A percentile compares a stretch with the other conserved stretches of the same genome.
phyloP scores from a whole-genome alignment of 2,329 filamentous ascomycete genomes.

The Pseudogymnoascus sp. region DNA sequence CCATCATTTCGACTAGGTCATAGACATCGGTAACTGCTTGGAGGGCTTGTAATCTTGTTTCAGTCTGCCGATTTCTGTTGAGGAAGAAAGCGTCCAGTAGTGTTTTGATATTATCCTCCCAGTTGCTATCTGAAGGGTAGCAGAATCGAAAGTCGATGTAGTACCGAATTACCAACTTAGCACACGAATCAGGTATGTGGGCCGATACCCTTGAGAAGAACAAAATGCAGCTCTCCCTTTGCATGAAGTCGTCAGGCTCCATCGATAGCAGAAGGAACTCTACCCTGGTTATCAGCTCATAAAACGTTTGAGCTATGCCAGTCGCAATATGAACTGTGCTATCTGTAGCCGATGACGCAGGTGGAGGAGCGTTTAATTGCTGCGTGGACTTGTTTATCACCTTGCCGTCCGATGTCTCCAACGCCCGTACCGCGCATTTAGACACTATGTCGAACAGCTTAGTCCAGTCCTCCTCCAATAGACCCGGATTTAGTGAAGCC shows the following conservation, averaged over 20 bases:
- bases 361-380: conserved; percentile 8
- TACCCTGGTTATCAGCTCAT: conserved; percentile 25
- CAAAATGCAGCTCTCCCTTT: conserved; percentile 56
- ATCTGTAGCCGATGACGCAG: conserved; percentile 16
- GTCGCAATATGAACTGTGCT: conserved; percentile 17
- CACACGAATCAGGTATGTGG: conserved; percentile 56
- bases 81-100: conserved; percentile 57
- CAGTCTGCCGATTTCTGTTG: conserved; percentile 50
- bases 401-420: conserved; percentile 25
- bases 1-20: conserved; percentile 39
- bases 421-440: conserved; percentile 37
- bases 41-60: conserved; percentile 55
- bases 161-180: conserved; percentile 56
- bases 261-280: conserved; percentile 29
- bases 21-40: conserved; percentile 46
- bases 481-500: conserved; percentile 44
- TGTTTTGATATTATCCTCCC: conserved; percentile 54
- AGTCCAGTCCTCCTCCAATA: conserved; percentile 60
- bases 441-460: conserved; percentile 50
- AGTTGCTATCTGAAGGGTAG: conserved; percentile 60
- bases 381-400: conserved; percentile 17
- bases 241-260: conserved; percentile 46
- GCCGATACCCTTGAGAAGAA: conserved; percentile 57
- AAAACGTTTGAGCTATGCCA: conserved; percentile 23
- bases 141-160: conserved; percentile 62